Conservation (phyloP, 345 rosid genomes). For the Carallia brachiata region DNA sequence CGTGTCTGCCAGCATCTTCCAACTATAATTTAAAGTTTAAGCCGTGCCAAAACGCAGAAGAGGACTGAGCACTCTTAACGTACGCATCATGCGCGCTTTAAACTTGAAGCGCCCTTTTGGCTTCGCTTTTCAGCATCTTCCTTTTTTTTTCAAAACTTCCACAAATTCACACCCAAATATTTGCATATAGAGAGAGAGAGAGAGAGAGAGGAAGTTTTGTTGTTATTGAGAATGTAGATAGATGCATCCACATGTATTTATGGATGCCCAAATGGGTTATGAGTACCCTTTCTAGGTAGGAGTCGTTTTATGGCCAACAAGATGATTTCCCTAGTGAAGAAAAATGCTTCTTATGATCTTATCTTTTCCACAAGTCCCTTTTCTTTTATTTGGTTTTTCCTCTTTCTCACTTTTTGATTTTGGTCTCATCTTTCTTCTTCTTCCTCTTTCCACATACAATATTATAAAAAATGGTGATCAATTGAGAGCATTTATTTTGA, state of each 20-base stretch:
- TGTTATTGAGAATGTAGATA: not conserved
- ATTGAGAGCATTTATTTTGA: too few relatives aligned
- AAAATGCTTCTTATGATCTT: conserved; percentile 55
- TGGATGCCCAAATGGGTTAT: conserved; percentile 23
- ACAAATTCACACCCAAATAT: not conserved
- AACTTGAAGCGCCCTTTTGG: not conserved
- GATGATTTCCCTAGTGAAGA: conserved; percentile 53
- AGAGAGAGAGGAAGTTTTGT: not conserved
- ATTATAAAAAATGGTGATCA: not conserved
- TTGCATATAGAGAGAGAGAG: not conserved
- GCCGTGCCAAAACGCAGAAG: too few relatives aligned
- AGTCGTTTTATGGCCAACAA: conserved; percentile 75
- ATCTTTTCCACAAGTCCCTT: conserved; percentile 15
- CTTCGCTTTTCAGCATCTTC: not conserved
- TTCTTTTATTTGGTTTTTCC: not conserved
- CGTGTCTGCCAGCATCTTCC: too few relatives aligned
- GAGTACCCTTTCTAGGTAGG: conserved; percentile 42
- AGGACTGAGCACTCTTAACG: not conserved
- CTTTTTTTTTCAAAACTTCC: too few relatives aligned
- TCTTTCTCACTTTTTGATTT: not conserved
- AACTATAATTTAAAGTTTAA: too few relatives aligned
- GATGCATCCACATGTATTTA: not conserved
- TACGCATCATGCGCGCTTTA: conserved; percentile 46
- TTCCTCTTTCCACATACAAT: conserved; percentile 7
- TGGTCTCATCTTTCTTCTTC: conserved; percentile 25